Conservation (phyloP, 2,329 filamentous ascomycete genomes). For the Xylariaceae sp. region DNA sequence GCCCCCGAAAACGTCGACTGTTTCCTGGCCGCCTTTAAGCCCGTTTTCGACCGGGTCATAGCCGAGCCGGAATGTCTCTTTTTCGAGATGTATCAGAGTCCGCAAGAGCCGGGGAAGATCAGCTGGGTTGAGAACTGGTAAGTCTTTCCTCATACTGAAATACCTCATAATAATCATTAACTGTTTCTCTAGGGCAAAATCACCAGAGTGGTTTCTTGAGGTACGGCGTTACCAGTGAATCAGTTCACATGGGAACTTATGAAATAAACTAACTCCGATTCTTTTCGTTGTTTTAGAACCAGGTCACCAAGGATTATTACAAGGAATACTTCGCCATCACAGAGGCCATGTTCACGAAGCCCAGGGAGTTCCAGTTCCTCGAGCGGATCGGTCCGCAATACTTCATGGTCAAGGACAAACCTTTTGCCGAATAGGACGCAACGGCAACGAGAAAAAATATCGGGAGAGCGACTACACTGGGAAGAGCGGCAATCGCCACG, state of each 20-base stretch:
- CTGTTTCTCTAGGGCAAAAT: slow-evolving; percentile 17
- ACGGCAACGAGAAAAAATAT: background rate
- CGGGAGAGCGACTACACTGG: background rate
- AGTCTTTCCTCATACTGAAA: background rate
- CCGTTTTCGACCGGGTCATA: slow-evolving; percentile 36
- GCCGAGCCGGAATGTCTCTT: slow-evolving; percentile 41
- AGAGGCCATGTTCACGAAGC: slow-evolving; percentile 37
- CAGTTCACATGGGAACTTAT: background rate
- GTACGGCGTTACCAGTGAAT: slow-evolving; percentile 3
- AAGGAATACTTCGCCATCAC: slow-evolving; percentile 37
- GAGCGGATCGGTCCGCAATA: slow-evolving; percentile 25
- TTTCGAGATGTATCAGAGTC: slow-evolving; percentile 39
- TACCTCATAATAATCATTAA: background rate
- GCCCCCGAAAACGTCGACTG: slow-evolving; percentile 25
- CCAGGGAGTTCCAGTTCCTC: slow-evolving; percentile 32
- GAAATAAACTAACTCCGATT: background rate
- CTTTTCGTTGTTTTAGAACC: slow-evolving; percentile 22
- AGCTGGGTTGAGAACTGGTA: slow-evolving; percentile 40
- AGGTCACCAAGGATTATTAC: slow-evolving; percentile 39
- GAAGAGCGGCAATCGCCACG: background rate
- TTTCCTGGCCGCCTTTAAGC: slow-evolving; percentile 32
- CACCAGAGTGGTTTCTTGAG: slow-evolving; percentile 30
- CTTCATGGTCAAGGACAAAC: slow-evolving; percentile 24
- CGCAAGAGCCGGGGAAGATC: slow-evolving; percentile 35
- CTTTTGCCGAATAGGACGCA: slow-evolving; percentile 8